Base-by-base conservation (phyloP, 2,329 filamentous ascomycete species). In the Aspergillus persii region DNA sequence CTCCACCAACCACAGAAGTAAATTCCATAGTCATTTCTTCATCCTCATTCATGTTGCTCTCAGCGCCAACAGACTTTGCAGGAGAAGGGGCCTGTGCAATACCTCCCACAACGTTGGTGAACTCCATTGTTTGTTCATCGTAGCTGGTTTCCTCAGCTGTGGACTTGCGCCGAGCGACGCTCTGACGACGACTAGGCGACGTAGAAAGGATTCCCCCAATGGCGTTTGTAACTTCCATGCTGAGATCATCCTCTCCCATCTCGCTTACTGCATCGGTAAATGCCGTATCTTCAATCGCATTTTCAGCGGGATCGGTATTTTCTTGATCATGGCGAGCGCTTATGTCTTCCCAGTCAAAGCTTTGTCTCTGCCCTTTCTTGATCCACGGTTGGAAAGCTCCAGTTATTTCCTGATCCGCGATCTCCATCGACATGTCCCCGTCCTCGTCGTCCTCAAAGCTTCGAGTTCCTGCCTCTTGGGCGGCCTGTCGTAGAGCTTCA, bases 181-280 rank as follows among this genome's bases (percentile, higher is more conserved):
- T 69, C 71, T 74, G 61, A 55, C 72, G 63, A 62, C 59, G 71
- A 59, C 62, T 64, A 8, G 69, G 54, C 18, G 74, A 68, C 33
- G 76, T 81, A 4, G 82, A 78, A 23, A 96, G 75, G 56, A 98
- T 97, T 3, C 88, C 85, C 8, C 94, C 94, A 55, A 96, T 81
- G 8, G 86, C 91, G 56, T 86, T 86, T 2, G 94, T 97, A 7
- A 97, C 91, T 67, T 98, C 94, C 94, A 98, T 97, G 26, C 91
- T 95, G 82, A 96, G 88, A 44, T 93, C 91, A 63, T 86, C 84
- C 23, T 84, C 83, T 27, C 83, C 80, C 4, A 77, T 71, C 27
- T 80, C 54, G 80, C 76, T 59, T 74, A 73, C 29, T 62, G 60
- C 57, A 62, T 68, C 61, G 15, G 58, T 49, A 46, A 50, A 3